These are phyloP conservation scores for Triticum dicoccoides DNA, from an alignment of 176 grass and related monocot genomes.

Conservation along the genomic window DNA sequence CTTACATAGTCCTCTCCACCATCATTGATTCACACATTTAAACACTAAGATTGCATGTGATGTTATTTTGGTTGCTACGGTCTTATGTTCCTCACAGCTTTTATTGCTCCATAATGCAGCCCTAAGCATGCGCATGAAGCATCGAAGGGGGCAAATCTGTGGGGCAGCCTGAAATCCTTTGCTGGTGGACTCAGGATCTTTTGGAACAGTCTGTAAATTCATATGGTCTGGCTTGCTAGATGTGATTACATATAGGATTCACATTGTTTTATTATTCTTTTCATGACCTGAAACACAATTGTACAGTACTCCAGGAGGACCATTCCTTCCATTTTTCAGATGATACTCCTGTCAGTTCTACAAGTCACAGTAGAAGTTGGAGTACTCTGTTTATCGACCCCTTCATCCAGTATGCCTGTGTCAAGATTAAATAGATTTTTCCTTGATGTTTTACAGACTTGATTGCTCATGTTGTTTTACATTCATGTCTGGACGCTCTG, in stretches of 20 bases:
- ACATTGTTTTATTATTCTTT: neutral
- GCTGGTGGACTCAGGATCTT: slow-evolving; percentile 22
- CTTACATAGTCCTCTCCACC: neutral
- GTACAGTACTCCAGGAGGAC: neutral
- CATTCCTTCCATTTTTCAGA: neutral
- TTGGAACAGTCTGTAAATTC: slow-evolving; percentile 39
- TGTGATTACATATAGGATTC: neutral
- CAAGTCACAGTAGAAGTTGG: neutral
- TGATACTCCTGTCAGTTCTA: neutral
- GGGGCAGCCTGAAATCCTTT: slow-evolving; percentile 50
- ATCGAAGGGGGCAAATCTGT: slow-evolving; percentile 12
- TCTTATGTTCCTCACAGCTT: neutral
- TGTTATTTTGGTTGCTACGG: neutral
- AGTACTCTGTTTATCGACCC: neutral
- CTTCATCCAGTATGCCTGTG: neutral
- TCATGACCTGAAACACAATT: neutral
- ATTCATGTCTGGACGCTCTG: neutral
- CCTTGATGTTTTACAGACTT: neutral
- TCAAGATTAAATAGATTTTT: neutral
- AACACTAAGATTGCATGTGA: neutral
- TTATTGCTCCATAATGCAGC: slow-evolving; percentile 27
- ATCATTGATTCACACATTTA: neutral
- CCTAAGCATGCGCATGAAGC: slow-evolving; percentile 14
- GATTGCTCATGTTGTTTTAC: neutral
- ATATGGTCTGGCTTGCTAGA: neutral